A percentile compares a stretch with the other conserved stretches of the same genome.
These are phyloP conservation scores for Fusarium subglutinans DNA, from an alignment of 2,329 filamentous ascomycete species.

Conservation along the genomic window DNA sequence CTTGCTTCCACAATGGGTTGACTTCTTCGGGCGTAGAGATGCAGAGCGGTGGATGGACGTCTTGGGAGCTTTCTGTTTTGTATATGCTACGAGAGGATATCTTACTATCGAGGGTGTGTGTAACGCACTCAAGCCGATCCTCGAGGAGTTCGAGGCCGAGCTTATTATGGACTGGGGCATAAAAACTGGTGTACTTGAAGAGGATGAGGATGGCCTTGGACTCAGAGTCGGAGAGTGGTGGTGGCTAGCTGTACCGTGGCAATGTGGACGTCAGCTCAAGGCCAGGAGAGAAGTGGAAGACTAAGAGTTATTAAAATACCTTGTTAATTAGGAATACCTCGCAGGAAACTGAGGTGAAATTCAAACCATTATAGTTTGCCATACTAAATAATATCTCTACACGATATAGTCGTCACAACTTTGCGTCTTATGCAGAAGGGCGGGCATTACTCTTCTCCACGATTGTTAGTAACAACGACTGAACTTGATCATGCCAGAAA, in stretches of 20 bases:
- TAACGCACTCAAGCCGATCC: conserved; percentile 63
- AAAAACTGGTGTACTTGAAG: conserved; percentile 60
- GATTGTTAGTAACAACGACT: not conserved
- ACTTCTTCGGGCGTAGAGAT: conserved; percentile 71
- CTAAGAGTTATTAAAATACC: not conserved
- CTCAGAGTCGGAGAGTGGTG: conserved; percentile 70
- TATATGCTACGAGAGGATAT: conserved; percentile 69
- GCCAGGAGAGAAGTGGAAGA: not conserved
- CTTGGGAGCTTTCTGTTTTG: conserved; percentile 69
- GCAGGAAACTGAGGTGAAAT: not conserved
- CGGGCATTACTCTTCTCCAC: not conserved
- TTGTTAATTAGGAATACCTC: not conserved
- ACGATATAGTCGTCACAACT: not conserved
- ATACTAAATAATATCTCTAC: not conserved
- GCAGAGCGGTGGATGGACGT: conserved; percentile 71
- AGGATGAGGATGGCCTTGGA: conserved; percentile 51
- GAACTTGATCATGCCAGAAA: not conserved
- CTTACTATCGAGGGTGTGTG: conserved; percentile 63
- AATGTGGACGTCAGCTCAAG: conserved; percentile 24
- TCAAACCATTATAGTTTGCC: not conserved
- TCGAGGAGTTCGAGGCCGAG: conserved; percentile 71
- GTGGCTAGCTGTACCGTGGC: conserved; percentile 65
- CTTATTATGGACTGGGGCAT: conserved; percentile 68
- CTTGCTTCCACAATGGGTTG: conserved; percentile 76
- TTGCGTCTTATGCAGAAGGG: not conserved